Evolutionary conservation across 805 yeast genomes (phyloP).

Genomic region (Alloascoidea hylecoeti): DNA sequence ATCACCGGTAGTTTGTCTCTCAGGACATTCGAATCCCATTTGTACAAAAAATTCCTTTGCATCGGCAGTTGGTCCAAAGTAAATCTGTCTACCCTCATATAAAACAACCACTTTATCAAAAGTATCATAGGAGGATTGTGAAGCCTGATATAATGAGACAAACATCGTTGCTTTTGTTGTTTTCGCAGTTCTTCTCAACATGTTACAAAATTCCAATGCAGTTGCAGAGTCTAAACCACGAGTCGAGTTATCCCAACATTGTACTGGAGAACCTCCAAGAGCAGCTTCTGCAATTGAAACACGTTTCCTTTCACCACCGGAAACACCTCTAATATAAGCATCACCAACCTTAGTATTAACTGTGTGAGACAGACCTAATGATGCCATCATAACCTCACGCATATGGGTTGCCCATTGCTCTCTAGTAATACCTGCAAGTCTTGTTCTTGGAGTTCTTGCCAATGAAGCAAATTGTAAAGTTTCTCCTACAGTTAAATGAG

Average conservation of each 20-base stretch:
- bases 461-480: slow-evolving; percentile 41
- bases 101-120: slow-evolving; percentile 37
- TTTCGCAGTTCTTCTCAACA: slow-evolving; percentile 38
- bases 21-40: slow-evolving; percentile 33
- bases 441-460: slow-evolving; percentile 40
- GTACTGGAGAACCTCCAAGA: slow-evolving; percentile 28
- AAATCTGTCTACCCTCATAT: slow-evolving; percentile 35
- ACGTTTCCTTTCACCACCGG: slow-evolving; percentile 44
- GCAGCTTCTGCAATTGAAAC: slow-evolving; percentile 38
- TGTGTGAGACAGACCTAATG: slow-evolving; percentile 25
- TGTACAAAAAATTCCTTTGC: slow-evolving; percentile 29
- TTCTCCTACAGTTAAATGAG: slow-evolving; percentile 46
- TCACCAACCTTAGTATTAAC: slow-evolving; percentile 26
- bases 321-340: slow-evolving; percentile 39
- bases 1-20: slow-evolving; percentile 33
- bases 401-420: slow-evolving; percentile 31
- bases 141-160: slow-evolving; percentile 46
- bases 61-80: slow-evolving; percentile 30
- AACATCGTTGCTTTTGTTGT: slow-evolving; percentile 35
- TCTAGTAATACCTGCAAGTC: slow-evolving; percentile 35
- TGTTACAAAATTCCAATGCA: slow-evolving; percentile 47
- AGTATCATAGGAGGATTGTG: slow-evolving; percentile 32
- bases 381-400: slow-evolving; percentile 35
- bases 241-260: slow-evolving; percentile 57
- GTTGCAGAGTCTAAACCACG: slow-evolving; percentile 64